Evolutionary conservation across 164 flowering plant genomes (phyloP), one percentile per base, ranked within the genome.

Genomic region (Magnolia kwangsiensis): DNA sequence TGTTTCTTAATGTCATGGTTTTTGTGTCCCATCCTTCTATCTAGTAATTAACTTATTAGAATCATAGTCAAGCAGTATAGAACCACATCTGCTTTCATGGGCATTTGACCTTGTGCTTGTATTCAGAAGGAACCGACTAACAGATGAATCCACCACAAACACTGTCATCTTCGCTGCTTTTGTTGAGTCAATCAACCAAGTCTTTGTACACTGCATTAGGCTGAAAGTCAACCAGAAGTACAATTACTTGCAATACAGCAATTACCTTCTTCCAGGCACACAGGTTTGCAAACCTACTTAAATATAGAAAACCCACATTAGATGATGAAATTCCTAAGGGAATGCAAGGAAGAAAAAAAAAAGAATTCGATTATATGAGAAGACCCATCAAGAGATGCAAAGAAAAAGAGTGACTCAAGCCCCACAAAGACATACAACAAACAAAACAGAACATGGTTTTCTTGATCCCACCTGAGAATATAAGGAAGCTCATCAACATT

Each of bases 1-100:
- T 85, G 31, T 76, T 74, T 51, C 72, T 88, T 67, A 84, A 69
- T 27, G 83, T 73, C 65, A 98, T 97, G 11, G 89, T 88, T 74
- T 75, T 88, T 67, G 96, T 80, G 74, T 96, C 29, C 83, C 84
- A 77, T 94, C 99, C 75, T 94, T 97, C 58, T 98, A 98, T 16
- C 98, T 98, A 70, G 83, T 96, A 37, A 96, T 83, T 87, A 96
- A 83, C 80, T 74, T 91, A 71, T 85, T 76, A 23, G 98, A 90
- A 76, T 86, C 88, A 79, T 84, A 69, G 83, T 91, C 94, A 75
- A 92, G 94, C 72, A 89, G 37, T 58, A 91, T 82, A 37, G 99
- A 83, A 58, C 90, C 91, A 81, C 97, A 96, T 10, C 98, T 95
- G 77, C 99, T 97, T 71, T 90, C 92, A 84, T 94, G 98, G 71